Percentiles rank a stretch among this genome's conserved stretches.
These are phyloP conservation scores for Xylariaceae sp. DNA, from an alignment of 2,329 filamentous ascomycete genomes.

Conservation along the genomic window DNA sequence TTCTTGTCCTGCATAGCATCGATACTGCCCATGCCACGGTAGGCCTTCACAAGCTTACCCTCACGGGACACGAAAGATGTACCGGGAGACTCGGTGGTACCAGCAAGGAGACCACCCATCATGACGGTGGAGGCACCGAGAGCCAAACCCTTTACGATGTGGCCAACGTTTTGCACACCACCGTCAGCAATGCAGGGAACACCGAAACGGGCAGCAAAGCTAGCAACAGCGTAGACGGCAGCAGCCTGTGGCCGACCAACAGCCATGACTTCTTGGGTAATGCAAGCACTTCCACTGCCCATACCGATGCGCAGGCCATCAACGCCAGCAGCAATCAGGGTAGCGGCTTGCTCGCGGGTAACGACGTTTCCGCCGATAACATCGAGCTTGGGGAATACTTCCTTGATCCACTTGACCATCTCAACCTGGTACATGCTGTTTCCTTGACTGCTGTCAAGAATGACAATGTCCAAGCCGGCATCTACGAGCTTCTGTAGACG, in stretches of 20 bases:
- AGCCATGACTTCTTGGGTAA: slow-evolving; percentile 99
- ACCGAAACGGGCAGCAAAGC: slow-evolving; percentile 87
- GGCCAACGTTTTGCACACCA: slow-evolving; percentile 95
- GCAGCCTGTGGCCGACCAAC: slow-evolving; percentile 94
- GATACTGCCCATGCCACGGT: slow-evolving; percentile 98
- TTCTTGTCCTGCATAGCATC: slow-evolving; percentile 99
- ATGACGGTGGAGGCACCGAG: slow-evolving; percentile 94
- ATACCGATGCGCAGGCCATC: slow-evolving; percentile 98
- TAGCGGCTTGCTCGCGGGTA: slow-evolving; percentile 90
- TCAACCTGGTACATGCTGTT: slow-evolving; percentile 99
- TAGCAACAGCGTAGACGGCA: slow-evolving; percentile 81
- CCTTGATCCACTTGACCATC: slow-evolving; percentile 96
- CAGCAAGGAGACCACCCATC: slow-evolving; percentile 97
- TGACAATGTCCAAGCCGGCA: slow-evolving; percentile 88
- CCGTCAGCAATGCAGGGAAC: slow-evolving; percentile 98
- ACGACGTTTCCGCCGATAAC: slow-evolving; percentile 99
- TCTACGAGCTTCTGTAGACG: slow-evolving; percentile 85
- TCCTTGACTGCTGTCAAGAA: slow-evolving; percentile 94
- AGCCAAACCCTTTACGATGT: slow-evolving; percentile 97
- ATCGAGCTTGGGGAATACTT: slow-evolving; percentile 76
- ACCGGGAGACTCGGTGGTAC: slow-evolving; percentile 94
- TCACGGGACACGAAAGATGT: slow-evolving; percentile 95
- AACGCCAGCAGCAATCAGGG: slow-evolving; percentile 85
- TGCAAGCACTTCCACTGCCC: slow-evolving; percentile 96
- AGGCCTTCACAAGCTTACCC: slow-evolving; percentile 97